Conservation (phyloP, 1,284 basidiomycete genomes). For the Thelephora terrestris region DNA sequence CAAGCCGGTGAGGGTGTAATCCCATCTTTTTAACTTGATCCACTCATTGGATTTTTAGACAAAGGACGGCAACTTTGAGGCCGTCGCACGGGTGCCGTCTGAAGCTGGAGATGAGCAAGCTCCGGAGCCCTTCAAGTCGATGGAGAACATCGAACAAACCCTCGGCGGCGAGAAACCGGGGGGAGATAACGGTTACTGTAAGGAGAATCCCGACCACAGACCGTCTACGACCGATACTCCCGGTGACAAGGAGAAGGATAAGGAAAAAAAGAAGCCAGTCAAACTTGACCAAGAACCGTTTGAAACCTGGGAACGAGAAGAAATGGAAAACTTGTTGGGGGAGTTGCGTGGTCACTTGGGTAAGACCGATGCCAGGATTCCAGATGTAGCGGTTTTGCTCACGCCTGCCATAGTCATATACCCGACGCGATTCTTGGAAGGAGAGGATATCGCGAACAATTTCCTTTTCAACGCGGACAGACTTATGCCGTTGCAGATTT, state of each 20-base stretch:
- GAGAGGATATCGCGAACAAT: slow-evolving; percentile 77
- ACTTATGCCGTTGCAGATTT: slow-evolving; percentile 46
- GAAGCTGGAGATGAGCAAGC: slow-evolving; percentile 40
- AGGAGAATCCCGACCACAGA: slow-evolving; percentile 7
- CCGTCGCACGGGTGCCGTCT: slow-evolving; percentile 46
- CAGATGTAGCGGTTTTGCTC: not conserved
- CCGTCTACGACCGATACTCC: slow-evolving; percentile 9
- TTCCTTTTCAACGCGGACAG: slow-evolving; percentile 86
- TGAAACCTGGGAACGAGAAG: slow-evolving; percentile 72
- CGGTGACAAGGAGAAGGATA: slow-evolving; percentile 25
- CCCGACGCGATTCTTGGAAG: slow-evolving; percentile 77
- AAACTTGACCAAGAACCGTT: slow-evolving; percentile 55
- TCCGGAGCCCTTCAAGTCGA: slow-evolving; percentile 8
- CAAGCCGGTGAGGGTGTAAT: slow-evolving; percentile 40
- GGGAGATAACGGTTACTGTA: slow-evolving; percentile 12
- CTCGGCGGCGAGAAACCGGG: slow-evolving; percentile 1
- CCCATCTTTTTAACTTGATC: not conserved
- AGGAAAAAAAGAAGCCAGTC: slow-evolving; percentile 25
- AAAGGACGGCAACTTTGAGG: slow-evolving; percentile 35
- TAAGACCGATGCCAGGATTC: slow-evolving; percentile 24
- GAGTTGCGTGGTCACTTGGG: slow-evolving; percentile 80
- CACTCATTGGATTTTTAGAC: slow-evolving; percentile 25
- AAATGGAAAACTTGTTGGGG: slow-evolving; percentile 77
- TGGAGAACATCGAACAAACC: slow-evolving; percentile 6
- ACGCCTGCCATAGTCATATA: slow-evolving; percentile 53